These are phyloP conservation scores for Fusarium cyanostomum DNA, from an alignment of 2,329 filamentous ascomycete genomes.

Conservation along the genomic window DNA sequence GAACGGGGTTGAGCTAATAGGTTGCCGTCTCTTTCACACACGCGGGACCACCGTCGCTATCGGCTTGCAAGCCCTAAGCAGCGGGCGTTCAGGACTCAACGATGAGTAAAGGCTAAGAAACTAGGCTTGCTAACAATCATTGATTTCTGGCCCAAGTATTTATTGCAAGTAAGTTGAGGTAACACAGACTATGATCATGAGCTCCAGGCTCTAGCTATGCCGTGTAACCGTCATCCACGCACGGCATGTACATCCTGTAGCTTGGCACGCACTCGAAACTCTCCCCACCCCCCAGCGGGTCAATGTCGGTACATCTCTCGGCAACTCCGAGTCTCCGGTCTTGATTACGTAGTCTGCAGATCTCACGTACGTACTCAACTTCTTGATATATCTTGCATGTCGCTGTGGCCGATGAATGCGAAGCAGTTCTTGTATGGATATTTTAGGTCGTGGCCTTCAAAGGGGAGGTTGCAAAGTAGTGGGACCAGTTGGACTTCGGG, in stretches of 20 bases:
- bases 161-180: too few relatives aligned
- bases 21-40: slow-evolving; percentile 9
- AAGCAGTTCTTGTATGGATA: slow-evolving; percentile 51
- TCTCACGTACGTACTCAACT: slow-evolving; percentile 55
- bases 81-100: background rate
- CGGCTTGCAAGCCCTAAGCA: background rate
- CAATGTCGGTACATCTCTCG: background rate
- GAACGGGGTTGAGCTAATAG: slow-evolving; percentile 4
- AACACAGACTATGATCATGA: background rate
- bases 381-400: slow-evolving; percentile 54
- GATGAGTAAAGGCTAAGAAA: background rate
- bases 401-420: slow-evolving; percentile 53
- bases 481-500: slow-evolving; percentile 60
- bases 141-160: background rate
- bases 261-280: slow-evolving; percentile 1
- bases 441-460: slow-evolving; percentile 46
- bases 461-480: slow-evolving; percentile 56
- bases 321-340: too few relatives aligned
- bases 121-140: background rate
- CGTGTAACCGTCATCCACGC: background rate
- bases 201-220: background rate
- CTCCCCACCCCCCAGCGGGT: background rate
- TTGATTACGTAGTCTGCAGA: slow-evolving; percentile 54
- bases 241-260: background rate
- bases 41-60: background rate